Base-by-base conservation (phyloP, 192 early-diverging fungal genomes). In the Coemansia sp. region DNA sequence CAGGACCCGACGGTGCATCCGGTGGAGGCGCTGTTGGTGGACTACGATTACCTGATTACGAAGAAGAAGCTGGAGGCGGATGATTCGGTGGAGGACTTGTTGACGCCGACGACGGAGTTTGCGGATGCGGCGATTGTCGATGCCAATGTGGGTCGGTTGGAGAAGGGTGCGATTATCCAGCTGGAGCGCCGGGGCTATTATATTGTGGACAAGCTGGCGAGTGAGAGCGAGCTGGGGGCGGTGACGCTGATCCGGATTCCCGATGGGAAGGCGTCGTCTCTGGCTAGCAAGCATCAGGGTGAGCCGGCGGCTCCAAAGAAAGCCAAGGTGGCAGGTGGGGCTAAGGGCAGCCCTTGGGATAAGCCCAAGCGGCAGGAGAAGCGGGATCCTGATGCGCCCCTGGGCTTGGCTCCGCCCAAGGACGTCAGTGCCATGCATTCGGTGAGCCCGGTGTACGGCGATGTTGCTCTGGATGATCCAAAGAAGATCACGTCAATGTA, bases 1-100 rank as follows among this genome's bases (percentile, higher is more conserved):
- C 74, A 77, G 40, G 60, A 66, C 21, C 67, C 77, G 27, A 77
- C 75, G 9, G 51, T 74, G 16, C 82, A 85, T 46, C 71, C 86
- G 3, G 78, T 84, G 5, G 73, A 82, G 42, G 76, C 82, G 7
- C 47, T 80, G 28, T 80, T 99, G 35, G 50, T 88, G 45, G 94
- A 98, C 67, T 98, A 90, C 64, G 95, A 98, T 65, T 98, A 98
- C 56, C 69, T 99, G 61, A 93, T 98, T 58, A 99, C 86, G 42
- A 98, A 98, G 83, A 90, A 89, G 79, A 93, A 96, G 80, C 63
- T 96, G 1, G 96, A 98, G 64, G 92, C 92, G 40, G 87, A 81
- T 36, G 96, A 98, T 54, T 73, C 85, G 0, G 61, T 98, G 22
- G 64, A 78, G 55, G 85, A 96, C 51, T 79, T 86, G 17, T 52